Base-by-base conservation (phyloP, 169 alveolate genomes). In the Plasmodium berghei region DNA sequence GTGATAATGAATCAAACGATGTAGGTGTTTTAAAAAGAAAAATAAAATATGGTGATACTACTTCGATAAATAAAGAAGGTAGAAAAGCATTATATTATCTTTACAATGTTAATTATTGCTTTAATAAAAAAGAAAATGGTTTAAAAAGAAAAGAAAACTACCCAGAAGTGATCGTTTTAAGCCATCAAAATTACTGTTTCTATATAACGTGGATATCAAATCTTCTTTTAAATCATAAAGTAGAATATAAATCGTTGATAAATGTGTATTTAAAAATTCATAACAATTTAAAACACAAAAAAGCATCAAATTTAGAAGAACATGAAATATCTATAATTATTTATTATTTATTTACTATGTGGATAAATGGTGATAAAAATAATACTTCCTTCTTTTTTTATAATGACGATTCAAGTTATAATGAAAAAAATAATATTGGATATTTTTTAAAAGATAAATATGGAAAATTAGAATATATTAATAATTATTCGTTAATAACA, bases 281-380 rank as follows among this genome's bases (percentile, higher is more conserved):
- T n/a, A 86, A 72, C 40, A 86, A 34, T 63, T 3, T 72, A 4
- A 71, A 71, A 54, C 80, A 71, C 54, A 61, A 71, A 73, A 69
- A 59, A 61, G 55, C 75, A 0, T 69, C 91, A 0, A 62, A 70
- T 12, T 22, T 86, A 42, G 77, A 69, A 46, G 87, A 72, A 14
- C 73, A 69, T 34, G 91, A 86, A 71, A 86, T 86, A 18, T 55
- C 80, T 0, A 40, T 86, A 9, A 71, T 86, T 20, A 28, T 86
- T 8, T 86, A 86, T 72, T 86, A 71, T 40, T 42, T 86, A 61
- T 86, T 86, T 61, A 86, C 91, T 12, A 48, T 86, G 56, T 86
- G 91, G 91, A 70, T 86, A 0, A 86, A 86, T n/a, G 91, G 87
- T 18, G 87, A 69, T 54, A 72, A 71, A 40, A 86, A 86, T 46